These are phyloP conservation scores for Hirsutella thompsonii DNA, from an alignment of 2,329 filamentous ascomycete species.

Conservation along the genomic window DNA sequence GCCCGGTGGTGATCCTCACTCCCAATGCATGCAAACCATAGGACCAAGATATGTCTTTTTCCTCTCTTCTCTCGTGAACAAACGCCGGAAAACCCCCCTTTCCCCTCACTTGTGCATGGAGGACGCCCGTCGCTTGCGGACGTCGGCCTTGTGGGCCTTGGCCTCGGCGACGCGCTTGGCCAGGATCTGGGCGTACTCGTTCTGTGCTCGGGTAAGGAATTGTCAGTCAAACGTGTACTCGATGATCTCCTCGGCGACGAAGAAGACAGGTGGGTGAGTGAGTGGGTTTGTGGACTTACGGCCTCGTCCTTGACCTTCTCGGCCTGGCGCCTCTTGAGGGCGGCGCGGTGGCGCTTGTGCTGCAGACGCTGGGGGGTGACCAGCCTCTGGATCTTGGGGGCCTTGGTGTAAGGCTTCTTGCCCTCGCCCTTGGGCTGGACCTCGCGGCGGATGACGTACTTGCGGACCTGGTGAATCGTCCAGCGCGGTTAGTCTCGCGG, in stretches of 20 bases:
- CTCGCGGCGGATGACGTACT: slow-evolving; percentile 99
- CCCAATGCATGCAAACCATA: slow-evolving; percentile 24
- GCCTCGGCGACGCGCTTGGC: slow-evolving; percentile 96
- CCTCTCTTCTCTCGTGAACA: slow-evolving; percentile 18
- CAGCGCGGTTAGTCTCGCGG: slow-evolving; percentile 24
- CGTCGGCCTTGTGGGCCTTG: slow-evolving; percentile 86
- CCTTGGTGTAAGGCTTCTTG: slow-evolving; percentile 98
- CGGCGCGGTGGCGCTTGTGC: slow-evolving; percentile 97
- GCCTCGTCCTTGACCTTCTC: slow-evolving; percentile 99
- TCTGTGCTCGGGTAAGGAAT: slow-evolving; percentile 52
- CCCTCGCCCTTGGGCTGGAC: slow-evolving; percentile 95
- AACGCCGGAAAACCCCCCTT: slow-evolving; percentile 21
- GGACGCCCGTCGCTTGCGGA: slow-evolving; percentile 92
- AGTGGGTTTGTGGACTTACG: slow-evolving; percentile 59
- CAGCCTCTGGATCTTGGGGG: slow-evolving; percentile 98
- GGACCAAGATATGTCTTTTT: slow-evolving; percentile 21
- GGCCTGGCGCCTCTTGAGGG: slow-evolving; percentile 94
- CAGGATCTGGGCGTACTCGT: slow-evolving; percentile 91
- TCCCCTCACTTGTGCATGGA: slow-evolving; percentile 82
- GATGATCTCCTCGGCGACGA: not conserved
- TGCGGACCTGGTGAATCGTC: slow-evolving; percentile 68
- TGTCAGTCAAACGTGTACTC: not conserved
- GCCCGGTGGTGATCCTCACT: slow-evolving; percentile 19
- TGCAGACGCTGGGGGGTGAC: slow-evolving; percentile 99
- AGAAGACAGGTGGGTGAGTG: too few relatives aligned